Evolutionary conservation across 148 eudicot species (phyloP), one percentile per base, ranked within the genome.

Genomic region (Pouteria glomerata): DNA sequence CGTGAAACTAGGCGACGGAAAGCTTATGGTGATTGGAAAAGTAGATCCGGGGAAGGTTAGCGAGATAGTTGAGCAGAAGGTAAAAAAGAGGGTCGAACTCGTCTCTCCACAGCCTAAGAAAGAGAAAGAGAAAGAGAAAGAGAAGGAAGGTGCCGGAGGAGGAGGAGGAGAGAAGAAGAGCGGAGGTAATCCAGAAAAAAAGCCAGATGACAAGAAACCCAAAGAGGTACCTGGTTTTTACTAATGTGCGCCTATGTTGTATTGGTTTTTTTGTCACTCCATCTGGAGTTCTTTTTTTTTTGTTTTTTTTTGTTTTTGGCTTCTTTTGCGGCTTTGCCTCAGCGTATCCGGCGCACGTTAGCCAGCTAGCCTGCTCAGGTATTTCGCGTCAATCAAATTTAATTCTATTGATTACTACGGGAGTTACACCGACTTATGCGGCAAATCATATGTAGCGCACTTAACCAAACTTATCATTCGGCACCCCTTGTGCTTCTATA

Each of bases 91-190:
- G 30, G 84, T 84, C 10, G 90, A 92, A 57, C 70, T 89, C 2
- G 45, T 92, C 19, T 84, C 88, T 12, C 92, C 93, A 1, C 16
- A 67, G 35, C 80, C 85, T 0, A 80, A 74, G 35, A 83, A 87
- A 27, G 79, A 71, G 4, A 76, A 84, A 5, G 68, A 58, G 4
- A 57, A 24, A 61, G 53, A 61, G 26, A 44, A 53, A 35, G 72
- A 13, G n/a, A 66, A 76, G 24, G 56, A 61, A 6, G 39, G 29
- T 19, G 34, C 34, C 12, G 44, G 18, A 26, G 34, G 58, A 21
- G 15, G 53, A 48, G 53, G 67, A 42, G 63, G 47, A 67, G 21
- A 72, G 33, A 58, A 69, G 39, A 31, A 41, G 50, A 19, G 31
- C 63, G 53, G 23, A 24, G 69, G 8, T 2, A 59, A 75, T 13